Conservation (phyloP, 345 rosid genomes). For the Pugionium dolabratum region DNA sequence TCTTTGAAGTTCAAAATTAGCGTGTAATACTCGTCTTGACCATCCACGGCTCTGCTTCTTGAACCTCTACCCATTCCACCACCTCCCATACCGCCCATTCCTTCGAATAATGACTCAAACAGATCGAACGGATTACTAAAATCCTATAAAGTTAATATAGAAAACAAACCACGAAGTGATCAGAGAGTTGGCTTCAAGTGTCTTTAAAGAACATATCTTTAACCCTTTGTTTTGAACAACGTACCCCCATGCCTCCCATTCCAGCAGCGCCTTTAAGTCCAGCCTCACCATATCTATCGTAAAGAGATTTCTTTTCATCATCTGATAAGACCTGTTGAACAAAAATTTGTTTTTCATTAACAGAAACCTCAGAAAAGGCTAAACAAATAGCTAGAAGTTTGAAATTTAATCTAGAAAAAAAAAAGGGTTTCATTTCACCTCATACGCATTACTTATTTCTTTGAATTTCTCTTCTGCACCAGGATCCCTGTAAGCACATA, state of each 20-base stretch:
- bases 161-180: constrained; percentile 22
- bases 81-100: constrained; percentile 88
- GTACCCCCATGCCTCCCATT: constrained; percentile 94
- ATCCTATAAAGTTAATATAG: constrained; percentile 52
- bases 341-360: not conserved
- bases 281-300: constrained; percentile 94
- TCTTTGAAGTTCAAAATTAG: constrained; percentile 82
- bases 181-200: constrained; percentile 13
- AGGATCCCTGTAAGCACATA: constrained; percentile 60
- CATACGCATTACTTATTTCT: constrained; percentile 98
- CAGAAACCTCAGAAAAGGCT: not conserved
- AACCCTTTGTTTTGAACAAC: not conserved
- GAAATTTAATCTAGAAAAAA: not conserved
- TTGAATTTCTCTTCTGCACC: constrained; percentile 92
- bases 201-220: constrained; percentile 8
- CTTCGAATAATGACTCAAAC: constrained; percentile 86
- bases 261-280: constrained; percentile 88
- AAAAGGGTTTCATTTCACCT: constrained; percentile 50
- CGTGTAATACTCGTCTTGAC: constrained; percentile 88
- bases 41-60: constrained; percentile 76
- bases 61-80: constrained; percentile 76
- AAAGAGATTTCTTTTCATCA: constrained; percentile 90
- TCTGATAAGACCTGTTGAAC: constrained; percentile 79
- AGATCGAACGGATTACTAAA: constrained; percentile 95
- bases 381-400: not conserved